Base-by-base conservation (phyloP, 129 eudicot genomes). In the Centella asiatica region DNA sequence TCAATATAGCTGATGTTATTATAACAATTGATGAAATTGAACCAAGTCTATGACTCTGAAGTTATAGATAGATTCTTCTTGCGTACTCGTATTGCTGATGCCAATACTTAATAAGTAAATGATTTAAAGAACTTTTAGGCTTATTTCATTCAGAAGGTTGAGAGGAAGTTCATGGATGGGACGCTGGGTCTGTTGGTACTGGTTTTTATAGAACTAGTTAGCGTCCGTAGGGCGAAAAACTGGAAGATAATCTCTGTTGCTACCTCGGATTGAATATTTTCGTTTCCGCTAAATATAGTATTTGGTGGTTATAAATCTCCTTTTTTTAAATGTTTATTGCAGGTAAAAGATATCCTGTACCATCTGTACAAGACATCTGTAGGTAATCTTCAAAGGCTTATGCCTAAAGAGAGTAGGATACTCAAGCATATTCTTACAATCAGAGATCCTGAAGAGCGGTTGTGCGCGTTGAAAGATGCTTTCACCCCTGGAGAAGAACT, bases 401-500 rank as follows among this genome's bases (percentile, higher is more conserved):
- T 87, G 84, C 96, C 98, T 29, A 82, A 77, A 68, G 95, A 81
- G 80, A 74, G 82, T 9, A 78, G 95, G 59, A 92, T 92, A 54
- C 75, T 84, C 5, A 87, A 84, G 64, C 80, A 80, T 78, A 78
- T 92, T 51, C 94, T 92, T 52, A 69, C 67, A 28, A 84, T 92
- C 8, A 79, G 87, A 73, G 96, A 92, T 76, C 96, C 95, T 6
- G 88, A 82, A 67, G 79, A 73, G 76, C 76, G 69, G 62, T 48
- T 87, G 62, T 69, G 80, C 29, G 81, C 77, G 14, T 65, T 92
- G 28, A 80, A 72, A 8, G 95, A 87, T 25, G 96, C 99, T 44
- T 92, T 92, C 69, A 87, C 95, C 64, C 96, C 96, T 23, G 96
- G 95, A 63, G 83, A 77, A 10, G 95, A 84, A 67, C 69, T 77